Conservation (phyloP, 257 asterid genomes). For the Ilex asprella region DNA sequence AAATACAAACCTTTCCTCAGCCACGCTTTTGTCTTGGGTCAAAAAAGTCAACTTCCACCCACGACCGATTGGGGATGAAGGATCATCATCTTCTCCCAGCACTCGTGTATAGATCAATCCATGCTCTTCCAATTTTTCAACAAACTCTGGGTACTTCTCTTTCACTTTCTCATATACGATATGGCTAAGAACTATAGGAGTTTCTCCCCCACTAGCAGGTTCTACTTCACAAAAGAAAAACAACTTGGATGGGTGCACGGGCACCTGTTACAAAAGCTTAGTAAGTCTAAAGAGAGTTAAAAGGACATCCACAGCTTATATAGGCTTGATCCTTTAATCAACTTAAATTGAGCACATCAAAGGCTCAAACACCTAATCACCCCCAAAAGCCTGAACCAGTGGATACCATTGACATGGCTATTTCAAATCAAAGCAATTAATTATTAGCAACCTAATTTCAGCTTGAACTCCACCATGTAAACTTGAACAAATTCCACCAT, state of each 20-base stretch:
- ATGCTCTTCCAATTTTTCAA: constrained; percentile 52
- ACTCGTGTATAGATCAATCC: constrained; percentile 62
- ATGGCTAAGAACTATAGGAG: constrained; percentile 83
- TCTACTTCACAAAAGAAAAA: constrained; percentile 88
- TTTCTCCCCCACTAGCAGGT: constrained; percentile 73
- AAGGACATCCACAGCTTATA: no score
- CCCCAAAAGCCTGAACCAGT: no score
- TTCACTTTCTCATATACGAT: constrained; percentile 63
- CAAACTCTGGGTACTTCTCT: constrained; percentile 66
- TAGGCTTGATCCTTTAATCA: no score
- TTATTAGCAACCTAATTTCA: no score
- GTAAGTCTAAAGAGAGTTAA: no score
- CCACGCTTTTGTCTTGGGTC: constrained; percentile 62
- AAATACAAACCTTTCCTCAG: constrained; percentile 63
- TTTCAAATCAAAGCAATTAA: no score
- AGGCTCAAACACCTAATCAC: no score
- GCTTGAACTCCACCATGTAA: no score
- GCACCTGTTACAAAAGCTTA: constrained; percentile 39
- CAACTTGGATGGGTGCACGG: constrained; percentile 73
- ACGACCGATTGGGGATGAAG: constrained; percentile 80
- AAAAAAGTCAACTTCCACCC: constrained; percentile 90
- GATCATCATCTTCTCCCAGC: constrained; percentile 80
- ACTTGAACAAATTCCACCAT: no score
- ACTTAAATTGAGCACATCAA: no score
- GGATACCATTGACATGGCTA: no score